These are phyloP conservation scores for Climacium dendroides DNA, from an alignment of 225 moss, liverwort and hornwort species.

Conservation along the genomic window DNA sequence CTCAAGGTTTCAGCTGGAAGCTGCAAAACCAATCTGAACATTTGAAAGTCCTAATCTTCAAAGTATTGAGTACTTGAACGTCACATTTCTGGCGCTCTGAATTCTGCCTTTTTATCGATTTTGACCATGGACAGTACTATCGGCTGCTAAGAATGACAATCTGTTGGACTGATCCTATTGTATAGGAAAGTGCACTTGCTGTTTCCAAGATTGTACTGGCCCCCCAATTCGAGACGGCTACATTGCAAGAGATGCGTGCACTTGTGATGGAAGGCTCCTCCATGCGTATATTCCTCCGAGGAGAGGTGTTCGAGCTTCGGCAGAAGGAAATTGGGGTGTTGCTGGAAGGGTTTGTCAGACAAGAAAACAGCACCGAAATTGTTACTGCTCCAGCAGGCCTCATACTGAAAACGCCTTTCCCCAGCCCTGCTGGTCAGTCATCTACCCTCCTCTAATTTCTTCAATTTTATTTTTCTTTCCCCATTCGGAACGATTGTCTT, in stretches of 20 bases:
- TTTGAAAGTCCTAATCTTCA: background rate
- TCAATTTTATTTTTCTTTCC: background rate
- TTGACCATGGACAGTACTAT: background rate
- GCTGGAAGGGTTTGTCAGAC: conserved; percentile 69
- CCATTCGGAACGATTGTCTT: background rate
- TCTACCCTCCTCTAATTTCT: background rate
- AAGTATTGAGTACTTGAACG: background rate
- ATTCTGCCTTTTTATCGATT: background rate
- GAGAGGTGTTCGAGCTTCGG: conserved; percentile 58
- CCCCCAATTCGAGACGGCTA: conserved; percentile 40
- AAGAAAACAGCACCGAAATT: conserved; percentile 38
- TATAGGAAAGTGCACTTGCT: conserved; percentile 65
- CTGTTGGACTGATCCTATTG: background rate
- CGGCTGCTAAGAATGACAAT: background rate
- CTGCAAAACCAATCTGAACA: background rate
- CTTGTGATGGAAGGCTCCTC: conserved; percentile 38
- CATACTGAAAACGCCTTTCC: background rate
- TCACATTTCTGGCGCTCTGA: background rate
- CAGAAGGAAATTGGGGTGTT: conserved; percentile 41
- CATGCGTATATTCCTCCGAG: conserved; percentile 57
- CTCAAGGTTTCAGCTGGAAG: background rate
- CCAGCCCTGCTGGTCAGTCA: conserved; percentile 8
- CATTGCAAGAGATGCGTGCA: conserved; percentile 64
- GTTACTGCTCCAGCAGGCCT: conserved; percentile 58
- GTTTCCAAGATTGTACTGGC: conserved; percentile 56